phyloP scores from a whole-genome alignment of 257 asterid species.

The Linaria vulgaris region DNA sequence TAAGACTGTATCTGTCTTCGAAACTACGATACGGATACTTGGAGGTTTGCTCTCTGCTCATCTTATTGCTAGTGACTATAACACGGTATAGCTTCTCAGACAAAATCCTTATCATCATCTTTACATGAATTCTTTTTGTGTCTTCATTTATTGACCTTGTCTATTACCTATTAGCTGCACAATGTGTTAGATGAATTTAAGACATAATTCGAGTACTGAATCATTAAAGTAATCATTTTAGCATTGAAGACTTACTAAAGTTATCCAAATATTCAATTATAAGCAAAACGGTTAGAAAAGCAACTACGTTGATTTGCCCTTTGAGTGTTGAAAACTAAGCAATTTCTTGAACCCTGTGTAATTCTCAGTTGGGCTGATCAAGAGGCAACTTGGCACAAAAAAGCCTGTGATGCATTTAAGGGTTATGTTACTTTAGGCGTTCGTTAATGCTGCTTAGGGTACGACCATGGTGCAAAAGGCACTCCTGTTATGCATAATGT shows the following conservation, averaged over 20 bases:
- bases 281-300: background rate
- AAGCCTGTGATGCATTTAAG: too few relatives aligned
- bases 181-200: background rate
- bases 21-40: constrained; percentile 92
- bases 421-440: too few relatives aligned
- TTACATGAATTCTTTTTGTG: constrained; percentile 2
- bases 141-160: background rate
- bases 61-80: constrained; percentile 92
- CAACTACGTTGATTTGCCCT: background rate
- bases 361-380: too few relatives aligned
- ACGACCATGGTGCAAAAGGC: too few relatives aligned
- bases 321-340: background rate
- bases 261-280: background rate
- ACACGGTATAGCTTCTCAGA: constrained; percentile 60
- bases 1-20: constrained; percentile 95
- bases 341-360: too few relatives aligned
- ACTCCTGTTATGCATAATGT: too few relatives aligned
- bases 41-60: constrained; percentile 99
- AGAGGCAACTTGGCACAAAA: too few relatives aligned
- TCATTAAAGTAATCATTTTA: background rate
- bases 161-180: background rate
- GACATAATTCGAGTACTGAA: background rate
- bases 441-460: too few relatives aligned
- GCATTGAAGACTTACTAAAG: background rate
- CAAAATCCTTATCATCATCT: constrained; percentile 16